Evolutionary conservation across 2,329 filamentous ascomycete genomes (phyloP).

Genomic region (Raffaelea albimanens): DNA sequence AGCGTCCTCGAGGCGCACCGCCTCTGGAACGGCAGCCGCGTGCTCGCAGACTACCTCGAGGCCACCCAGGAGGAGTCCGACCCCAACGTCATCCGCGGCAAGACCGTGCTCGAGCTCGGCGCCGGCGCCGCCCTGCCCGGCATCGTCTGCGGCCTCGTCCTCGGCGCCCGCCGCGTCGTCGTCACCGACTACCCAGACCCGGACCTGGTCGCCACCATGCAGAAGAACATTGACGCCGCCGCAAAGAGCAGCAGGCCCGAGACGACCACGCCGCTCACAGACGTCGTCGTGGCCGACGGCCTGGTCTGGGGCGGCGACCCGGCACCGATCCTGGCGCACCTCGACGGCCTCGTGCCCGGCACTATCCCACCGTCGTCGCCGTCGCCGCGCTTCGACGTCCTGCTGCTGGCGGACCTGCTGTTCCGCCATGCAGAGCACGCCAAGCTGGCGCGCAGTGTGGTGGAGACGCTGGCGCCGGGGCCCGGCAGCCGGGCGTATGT

Average conservation of each 20-base stretch:
- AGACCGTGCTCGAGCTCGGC: slow-evolving; percentile 78
- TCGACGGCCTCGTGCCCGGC: slow-evolving; percentile 39
- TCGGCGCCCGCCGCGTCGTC: slow-evolving; percentile 62
- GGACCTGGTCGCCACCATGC: slow-evolving; percentile 73
- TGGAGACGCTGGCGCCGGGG: slow-evolving; percentile 50
- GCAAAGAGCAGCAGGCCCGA: slow-evolving; percentile 13
- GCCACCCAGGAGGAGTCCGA: slow-evolving; percentile 17
- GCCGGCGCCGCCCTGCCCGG: slow-evolving; percentile 80
- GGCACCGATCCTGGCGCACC: slow-evolving; percentile 44
- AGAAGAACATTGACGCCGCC: slow-evolving; percentile 57
- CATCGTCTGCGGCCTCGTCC: slow-evolving; percentile 60
- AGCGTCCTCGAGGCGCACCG: slow-evolving; percentile 84
- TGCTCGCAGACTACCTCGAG: slow-evolving; percentile 72
- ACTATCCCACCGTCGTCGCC: no score
- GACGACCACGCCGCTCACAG: not conserved
- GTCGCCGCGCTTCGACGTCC: slow-evolving; percentile 54
- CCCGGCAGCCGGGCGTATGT: slow-evolving; percentile 60
- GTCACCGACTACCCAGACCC: slow-evolving; percentile 84
- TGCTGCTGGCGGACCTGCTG: slow-evolving; percentile 80
- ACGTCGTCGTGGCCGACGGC: slow-evolving; percentile 46
- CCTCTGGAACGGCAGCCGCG: slow-evolving; percentile 82
- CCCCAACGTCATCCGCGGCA: slow-evolving; percentile 42
- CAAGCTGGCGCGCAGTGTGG: slow-evolving; percentile 65
- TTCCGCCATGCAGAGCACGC: slow-evolving; percentile 86
- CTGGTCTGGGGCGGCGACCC: slow-evolving; percentile 75